These are phyloP conservation scores for Fusarium pilosicola DNA, from an alignment of 2,329 filamentous ascomycete genomes.

Conservation along the genomic window DNA sequence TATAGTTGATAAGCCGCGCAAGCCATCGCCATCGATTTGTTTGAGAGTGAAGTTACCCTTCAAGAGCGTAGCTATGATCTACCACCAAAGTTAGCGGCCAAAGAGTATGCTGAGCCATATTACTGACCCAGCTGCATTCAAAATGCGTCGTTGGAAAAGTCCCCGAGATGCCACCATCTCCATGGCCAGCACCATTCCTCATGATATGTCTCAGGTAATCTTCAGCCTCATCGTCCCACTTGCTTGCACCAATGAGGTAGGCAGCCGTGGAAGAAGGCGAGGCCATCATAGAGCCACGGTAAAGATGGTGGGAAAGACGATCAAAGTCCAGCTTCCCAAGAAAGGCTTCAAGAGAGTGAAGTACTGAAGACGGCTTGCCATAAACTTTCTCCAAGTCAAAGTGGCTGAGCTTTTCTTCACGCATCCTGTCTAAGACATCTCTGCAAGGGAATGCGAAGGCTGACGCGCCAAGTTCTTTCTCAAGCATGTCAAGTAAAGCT, in stretches of 20 bases:
- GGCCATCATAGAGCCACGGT: not conserved
- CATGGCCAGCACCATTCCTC: not conserved
- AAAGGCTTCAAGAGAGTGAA: not conserved
- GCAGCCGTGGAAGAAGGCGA: not conserved
- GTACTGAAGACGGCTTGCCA: not conserved
- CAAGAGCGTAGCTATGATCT: not conserved
- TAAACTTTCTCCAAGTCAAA: not conserved
- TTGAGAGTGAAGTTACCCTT: not conserved
- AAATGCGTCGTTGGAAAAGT: not conserved
- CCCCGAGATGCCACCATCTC: not conserved
- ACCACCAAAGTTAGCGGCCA: accelerated
- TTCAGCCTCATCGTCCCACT: not conserved
- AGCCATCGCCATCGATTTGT: not conserved
- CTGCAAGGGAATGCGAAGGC: not conserved
- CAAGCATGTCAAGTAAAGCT: not conserved
- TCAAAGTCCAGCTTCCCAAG: not conserved
- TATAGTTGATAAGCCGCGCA: not conserved
- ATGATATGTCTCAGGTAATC: not conserved
- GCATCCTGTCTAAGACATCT: accelerated
- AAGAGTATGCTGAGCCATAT: accelerated
- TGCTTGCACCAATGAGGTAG: not conserved
- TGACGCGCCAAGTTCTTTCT: accelerated
- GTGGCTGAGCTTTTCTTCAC: not conserved
- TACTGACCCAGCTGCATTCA: not conserved
- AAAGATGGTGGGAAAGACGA: not conserved